A percentile compares a stretch with the other conserved stretches of the same genome.
These are phyloP conservation scores for Gymnopilus dilepis DNA, from an alignment of 768 basidiomycete species.

Conservation along the genomic window DNA sequence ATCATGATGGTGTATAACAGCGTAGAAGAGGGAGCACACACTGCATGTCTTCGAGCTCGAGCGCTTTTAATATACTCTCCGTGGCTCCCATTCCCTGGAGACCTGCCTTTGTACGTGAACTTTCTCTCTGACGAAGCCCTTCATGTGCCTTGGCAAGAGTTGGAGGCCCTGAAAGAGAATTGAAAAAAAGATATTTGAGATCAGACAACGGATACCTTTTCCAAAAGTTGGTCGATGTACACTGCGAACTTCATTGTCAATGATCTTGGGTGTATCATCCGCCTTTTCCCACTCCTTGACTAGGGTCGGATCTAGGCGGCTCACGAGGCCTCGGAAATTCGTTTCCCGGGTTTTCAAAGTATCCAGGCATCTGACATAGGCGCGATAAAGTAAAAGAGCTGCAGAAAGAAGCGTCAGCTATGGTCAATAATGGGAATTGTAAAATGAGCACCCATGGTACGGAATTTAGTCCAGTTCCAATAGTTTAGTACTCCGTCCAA, in stretches of 20 bases:
- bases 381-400: background rate
- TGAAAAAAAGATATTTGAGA: background rate
- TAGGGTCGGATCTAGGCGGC: background rate
- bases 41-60: conserved; percentile 23
- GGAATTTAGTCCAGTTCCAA: conserved; percentile 1
- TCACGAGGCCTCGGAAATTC: background rate
- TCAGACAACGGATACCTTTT: background rate
- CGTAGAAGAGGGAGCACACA: background rate
- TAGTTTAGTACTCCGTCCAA: conserved; percentile 21
- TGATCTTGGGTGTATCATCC: background rate
- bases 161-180: background rate
- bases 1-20: no score
- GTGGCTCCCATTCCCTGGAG: conserved; percentile 4
- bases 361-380: background rate
- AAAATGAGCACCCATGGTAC: conserved; percentile 4
- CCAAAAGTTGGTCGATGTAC: background rate
- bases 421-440: background rate
- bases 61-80: conserved; percentile 20
- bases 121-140: conserved; percentile 7
- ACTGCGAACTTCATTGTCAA: background rate
- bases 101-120: conserved; percentile 3
- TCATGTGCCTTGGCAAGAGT: conserved; percentile 8
- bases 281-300: background rate
- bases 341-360: background rate
- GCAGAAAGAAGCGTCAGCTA: background rate